These are phyloP conservation scores for Verbascum thapsus DNA, from an alignment of 257 asterid species.

Conservation along the genomic window DNA sequence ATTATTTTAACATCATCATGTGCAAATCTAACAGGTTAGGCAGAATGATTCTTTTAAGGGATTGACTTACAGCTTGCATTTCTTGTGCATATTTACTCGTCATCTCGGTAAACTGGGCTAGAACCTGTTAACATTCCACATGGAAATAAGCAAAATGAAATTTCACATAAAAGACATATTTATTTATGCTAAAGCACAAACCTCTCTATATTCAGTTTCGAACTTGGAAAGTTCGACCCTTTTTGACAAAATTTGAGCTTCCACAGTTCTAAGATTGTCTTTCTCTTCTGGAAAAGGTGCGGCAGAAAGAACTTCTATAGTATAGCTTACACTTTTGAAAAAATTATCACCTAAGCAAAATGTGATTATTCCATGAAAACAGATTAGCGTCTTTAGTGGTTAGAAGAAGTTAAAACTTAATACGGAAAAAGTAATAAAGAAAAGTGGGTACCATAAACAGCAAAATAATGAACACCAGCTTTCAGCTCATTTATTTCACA, in stretches of 20 bases:
- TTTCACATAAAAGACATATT: constrained; percentile 8
- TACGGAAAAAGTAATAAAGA: constrained; percentile 30
- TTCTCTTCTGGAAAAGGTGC: constrained; percentile 72
- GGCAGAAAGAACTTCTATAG: constrained; percentile 83
- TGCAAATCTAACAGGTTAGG: no score
- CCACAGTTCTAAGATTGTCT: constrained; percentile 77
- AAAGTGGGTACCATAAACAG: constrained; percentile 75
- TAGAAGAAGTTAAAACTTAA: neutral
- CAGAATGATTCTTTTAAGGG: neutral
- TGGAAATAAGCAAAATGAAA: constrained; percentile 26
- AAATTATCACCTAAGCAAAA: constrained; percentile 85
- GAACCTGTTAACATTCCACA: constrained; percentile 54
- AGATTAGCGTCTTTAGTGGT: constrained; percentile 16
- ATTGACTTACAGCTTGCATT: constrained; percentile 85
- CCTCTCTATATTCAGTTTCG: constrained; percentile 97
- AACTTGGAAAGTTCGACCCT: constrained; percentile 89
- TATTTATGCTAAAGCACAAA: constrained; percentile 25
- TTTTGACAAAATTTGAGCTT: constrained; percentile 85
- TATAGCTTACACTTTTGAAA: constrained; percentile 83
- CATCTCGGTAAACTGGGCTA: constrained; percentile 95
- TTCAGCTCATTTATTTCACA: constrained; percentile 88
- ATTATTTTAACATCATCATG: no score
- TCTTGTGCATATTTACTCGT: constrained; percentile 90
- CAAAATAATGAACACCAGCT: constrained; percentile 88
- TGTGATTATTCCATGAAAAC: constrained; percentile 24